Evolutionary conservation across 2,329 filamentous ascomycete genomes (phyloP).

Genomic region (Aureobasidium subglaciale): DNA sequence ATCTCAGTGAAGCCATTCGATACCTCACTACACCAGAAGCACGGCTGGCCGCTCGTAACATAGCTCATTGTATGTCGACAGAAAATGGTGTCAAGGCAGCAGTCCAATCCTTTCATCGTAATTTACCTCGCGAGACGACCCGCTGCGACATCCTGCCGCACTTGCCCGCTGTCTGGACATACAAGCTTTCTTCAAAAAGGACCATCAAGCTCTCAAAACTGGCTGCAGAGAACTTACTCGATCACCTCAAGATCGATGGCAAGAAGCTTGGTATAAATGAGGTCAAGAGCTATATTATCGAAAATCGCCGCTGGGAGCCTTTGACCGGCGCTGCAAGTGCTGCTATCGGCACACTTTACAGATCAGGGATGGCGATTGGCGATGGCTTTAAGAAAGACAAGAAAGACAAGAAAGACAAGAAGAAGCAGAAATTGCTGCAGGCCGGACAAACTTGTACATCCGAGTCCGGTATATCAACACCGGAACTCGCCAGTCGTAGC

Average conservation of each 20-base stretch:
- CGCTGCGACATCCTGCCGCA: slow-evolving; percentile 58
- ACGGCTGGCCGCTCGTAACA: slow-evolving; percentile 22
- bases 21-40: slow-evolving; percentile 27
- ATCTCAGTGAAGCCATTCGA: slow-evolving; percentile 32
- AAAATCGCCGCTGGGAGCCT: neutral
- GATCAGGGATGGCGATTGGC: neutral
- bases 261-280: slow-evolving; percentile 6
- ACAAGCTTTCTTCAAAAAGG: neutral
- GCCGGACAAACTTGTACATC: neutral
- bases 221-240: neutral
- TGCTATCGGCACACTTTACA: neutral
- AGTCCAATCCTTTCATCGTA: slow-evolving; percentile 33
- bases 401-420: neutral
- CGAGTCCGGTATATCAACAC: neutral
- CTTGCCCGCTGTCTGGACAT: slow-evolving; percentile 60
- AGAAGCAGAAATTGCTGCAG: too few relatives aligned
- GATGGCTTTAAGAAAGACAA: neutral
- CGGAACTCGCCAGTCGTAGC: neutral
- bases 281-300: neutral
- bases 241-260: neutral
- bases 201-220: slow-evolving; percentile 28
- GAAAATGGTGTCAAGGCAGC: slow-evolving; percentile 34
- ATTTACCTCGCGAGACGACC: neutral
- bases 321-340: neutral
- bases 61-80: slow-evolving; percentile 23